Evolutionary conservation across 2,329 filamentous ascomycete genomes (phyloP), one percentile per base, ranked within the genome.

Genomic region (Grosmannia clavigera): DNA sequence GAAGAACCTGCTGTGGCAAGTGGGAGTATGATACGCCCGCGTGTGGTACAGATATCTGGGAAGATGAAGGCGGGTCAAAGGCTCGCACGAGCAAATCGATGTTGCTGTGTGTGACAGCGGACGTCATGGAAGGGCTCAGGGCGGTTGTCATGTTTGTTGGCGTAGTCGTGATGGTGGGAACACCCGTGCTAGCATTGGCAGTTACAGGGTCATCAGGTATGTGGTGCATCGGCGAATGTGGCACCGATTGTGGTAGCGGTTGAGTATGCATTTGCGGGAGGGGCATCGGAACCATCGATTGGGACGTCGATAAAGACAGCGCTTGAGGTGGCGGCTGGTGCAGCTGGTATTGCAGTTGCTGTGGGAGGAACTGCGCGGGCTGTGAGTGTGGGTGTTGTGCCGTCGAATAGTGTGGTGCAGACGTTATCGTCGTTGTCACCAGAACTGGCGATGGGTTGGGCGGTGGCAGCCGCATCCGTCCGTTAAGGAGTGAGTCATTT

Each of bases 11-110:
- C 3, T 5, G 60, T 16, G 11, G 51, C 38, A 53, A 27, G 31
- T 56, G 55, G 25, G 14, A n/a, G 16, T 58, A 51, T 5, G 43
- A 10, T 31, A 58, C 22, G 31, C 14, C 46, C 12, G n/a, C n/a
- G 16, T 46, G 19, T 9, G 56, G 12, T 9, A 58, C n/a, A 2
- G 56, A 6, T 3, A 40, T 40, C 12, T 38, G 14, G 40, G 11
- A 31, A 14, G 46, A 9, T 4, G 56, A 38, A 5, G 56, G 48
- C n/a, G 43, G 51, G 43, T 61, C 56, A 40, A 60, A 75, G 3
- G 70, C 69, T 25, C 72, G 70, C 22, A 75, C 70, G 11, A 75
- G 66, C 68, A 76, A 71, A 50, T 70, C 68, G 52, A 76, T 67
- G 3, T 70, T 68, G 31, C 70, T 68, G 27, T 57, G 59, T 29